phyloP scores from a whole-genome alignment of 116 monocot genomes.

The Dioscorea cayenensis region DNA sequence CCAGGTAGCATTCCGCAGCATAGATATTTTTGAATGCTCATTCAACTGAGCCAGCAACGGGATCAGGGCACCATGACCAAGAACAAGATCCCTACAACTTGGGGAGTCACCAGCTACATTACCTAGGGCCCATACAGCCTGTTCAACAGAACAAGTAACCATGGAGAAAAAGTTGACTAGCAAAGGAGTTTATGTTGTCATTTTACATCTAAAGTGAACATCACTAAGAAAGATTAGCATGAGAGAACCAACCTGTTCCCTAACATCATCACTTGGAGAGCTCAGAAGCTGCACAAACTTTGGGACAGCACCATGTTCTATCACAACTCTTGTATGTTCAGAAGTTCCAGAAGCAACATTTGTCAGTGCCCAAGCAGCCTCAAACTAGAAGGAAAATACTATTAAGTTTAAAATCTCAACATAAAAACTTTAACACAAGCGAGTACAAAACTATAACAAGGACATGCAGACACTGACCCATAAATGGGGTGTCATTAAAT shows the following conservation, averaged over 20 bases:
- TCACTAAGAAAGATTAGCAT: neutral
- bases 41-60: conserved; percentile 50
- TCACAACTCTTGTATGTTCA: conserved; percentile 37
- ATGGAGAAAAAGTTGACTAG: neutral
- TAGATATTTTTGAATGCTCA: conserved; percentile 48
- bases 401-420: neutral
- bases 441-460: neutral
- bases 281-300: conserved; percentile 25
- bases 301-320: conserved; percentile 33
- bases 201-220: too few relatives aligned
- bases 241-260: conserved; percentile 42
- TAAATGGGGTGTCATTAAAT: neutral
- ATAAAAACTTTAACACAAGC: neutral
- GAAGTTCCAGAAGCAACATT: conserved; percentile 52
- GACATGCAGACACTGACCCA: neutral
- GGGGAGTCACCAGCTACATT: conserved; percentile 65
- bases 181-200: neutral
- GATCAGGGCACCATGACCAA: conserved; percentile 41
- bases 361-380: conserved; percentile 58
- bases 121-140: conserved; percentile 75
- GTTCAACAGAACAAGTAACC: conserved; percentile 4
- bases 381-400: conserved; percentile 32
- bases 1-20: conserved; percentile 62
- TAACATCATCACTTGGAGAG: conserved; percentile 34
- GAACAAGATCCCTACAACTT: conserved; percentile 55